phyloP scores from a whole-genome alignment of 108 stramenopile species.

The Cyclotella atomus region DNA sequence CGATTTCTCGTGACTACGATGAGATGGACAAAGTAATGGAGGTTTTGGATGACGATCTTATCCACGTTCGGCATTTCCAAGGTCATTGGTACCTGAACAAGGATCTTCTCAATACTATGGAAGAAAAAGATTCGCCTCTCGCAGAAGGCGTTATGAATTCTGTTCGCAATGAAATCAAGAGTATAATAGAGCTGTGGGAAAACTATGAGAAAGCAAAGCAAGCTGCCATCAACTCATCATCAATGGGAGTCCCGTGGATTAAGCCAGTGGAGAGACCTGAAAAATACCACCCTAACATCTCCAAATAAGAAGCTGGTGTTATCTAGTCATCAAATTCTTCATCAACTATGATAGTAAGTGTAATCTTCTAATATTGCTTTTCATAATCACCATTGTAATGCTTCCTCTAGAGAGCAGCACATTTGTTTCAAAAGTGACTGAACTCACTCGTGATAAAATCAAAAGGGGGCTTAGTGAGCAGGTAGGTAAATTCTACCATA shows the following conservation, averaged over 20 bases:
- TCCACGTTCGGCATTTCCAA: conserved; percentile 49
- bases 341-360: neutral
- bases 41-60: conserved; percentile 41
- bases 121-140: conserved; percentile 41
- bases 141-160: conserved; percentile 15
- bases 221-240: neutral
- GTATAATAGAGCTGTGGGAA: neutral
- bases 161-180: conserved; percentile 20
- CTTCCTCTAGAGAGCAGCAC: too few relatives aligned
- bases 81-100: conserved; percentile 47
- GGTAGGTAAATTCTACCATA: too few relatives aligned
- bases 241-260: conserved; percentile 39
- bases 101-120: conserved; percentile 38
- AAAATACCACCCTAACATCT: conserved; percentile 23
- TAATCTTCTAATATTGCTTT: neutral
- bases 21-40: conserved; percentile 51
- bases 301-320: too few relatives aligned
- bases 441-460: too few relatives aligned
- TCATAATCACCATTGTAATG: too few relatives aligned
- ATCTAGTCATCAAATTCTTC: too few relatives aligned
- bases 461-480: too few relatives aligned
- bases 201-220: conserved; percentile 26
- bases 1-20: conserved; percentile 40
- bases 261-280: conserved; percentile 34
- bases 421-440: too few relatives aligned